phyloP scores from a whole-genome alignment of 164 flowering plant species.

The Nymphaea colorata region DNA sequence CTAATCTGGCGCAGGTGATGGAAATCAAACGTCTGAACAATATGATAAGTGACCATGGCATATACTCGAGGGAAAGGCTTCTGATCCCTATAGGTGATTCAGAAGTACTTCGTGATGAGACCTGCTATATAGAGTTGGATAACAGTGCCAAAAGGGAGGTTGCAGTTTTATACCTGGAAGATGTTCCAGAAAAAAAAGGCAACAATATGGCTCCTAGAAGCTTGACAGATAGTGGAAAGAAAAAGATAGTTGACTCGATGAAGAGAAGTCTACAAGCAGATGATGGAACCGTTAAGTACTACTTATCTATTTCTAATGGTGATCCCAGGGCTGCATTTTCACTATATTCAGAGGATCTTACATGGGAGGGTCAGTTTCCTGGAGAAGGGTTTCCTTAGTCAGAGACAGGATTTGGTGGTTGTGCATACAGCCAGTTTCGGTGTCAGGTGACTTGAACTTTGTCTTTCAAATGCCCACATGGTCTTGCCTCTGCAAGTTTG shows the following conservation, averaged over 20 bases:
- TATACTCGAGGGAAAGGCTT: conserved; percentile 83
- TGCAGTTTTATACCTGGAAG: conserved; percentile 76
- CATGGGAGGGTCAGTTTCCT: conserved; percentile 55
- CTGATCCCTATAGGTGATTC: conserved; percentile 74
- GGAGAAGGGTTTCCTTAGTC: neutral
- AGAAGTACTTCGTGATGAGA: conserved; percentile 39
- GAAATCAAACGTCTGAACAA: conserved; percentile 90
- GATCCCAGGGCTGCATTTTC: conserved; percentile 79
- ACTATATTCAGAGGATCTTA: conserved; percentile 62
- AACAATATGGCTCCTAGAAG: conserved; percentile 12
- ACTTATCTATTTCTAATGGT: conserved; percentile 72
- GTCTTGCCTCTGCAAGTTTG: too few relatives aligned
- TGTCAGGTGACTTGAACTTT: too few relatives aligned
- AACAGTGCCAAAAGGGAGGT: conserved; percentile 76
- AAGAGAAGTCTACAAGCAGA: conserved; percentile 89
- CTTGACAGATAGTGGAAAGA: conserved; percentile 41
- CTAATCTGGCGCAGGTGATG: conserved; percentile 40
- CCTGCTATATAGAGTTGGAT: conserved; percentile 90
- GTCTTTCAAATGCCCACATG: too few relatives aligned
- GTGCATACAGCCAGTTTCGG: too few relatives aligned
- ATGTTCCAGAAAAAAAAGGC: conserved; percentile 31
- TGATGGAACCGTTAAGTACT: conserved; percentile 81
- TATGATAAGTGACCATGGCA: conserved; percentile 98
- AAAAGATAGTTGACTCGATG: conserved; percentile 53
- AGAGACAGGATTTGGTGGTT: neutral